Evolutionary conservation across 257 asterid species (phyloP), one percentile per base, ranked within the genome.

Genomic region (Solanum peruvianum): DNA sequence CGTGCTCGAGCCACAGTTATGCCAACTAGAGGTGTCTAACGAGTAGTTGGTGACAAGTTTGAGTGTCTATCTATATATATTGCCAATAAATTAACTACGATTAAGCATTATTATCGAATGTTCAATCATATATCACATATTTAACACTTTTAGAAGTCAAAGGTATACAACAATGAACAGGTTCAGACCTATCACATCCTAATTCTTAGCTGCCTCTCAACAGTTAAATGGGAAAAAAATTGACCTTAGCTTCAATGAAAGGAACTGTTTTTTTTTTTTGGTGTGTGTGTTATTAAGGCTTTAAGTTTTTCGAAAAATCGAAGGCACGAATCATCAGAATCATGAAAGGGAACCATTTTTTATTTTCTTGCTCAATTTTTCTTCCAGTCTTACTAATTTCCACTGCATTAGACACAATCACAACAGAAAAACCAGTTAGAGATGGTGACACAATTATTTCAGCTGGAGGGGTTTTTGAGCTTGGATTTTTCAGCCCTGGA

Each of bases 401-500:
- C 58, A 35, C 58, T 1, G 49, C 86, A 21, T 49, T 62, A 83
- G 2, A 62, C 60, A 13, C 12, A 9, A 60, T 83, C 69, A 21
- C 76, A 15, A 20, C 47, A 16, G 76, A 83, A 12, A 62, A 42
- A 13, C 39, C 86, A 14, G 37, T 62, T 69, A 62, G 20, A n/a
- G 86, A 83, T 83, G 86, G 86, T 4, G 5, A 39, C 18, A 83
- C 76, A 7, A 60, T 83, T 10, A 39, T 83, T 83, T 83, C 86
- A 83, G 60, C 76, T 29, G 86, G 76, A 60, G 86, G 39, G 11
- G 18, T 60, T 18, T 83, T 35, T 37, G 86, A 83, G 23, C 85
- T 86, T 60, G 85, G 88, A 9, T 86, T 86, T 62, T 76, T 86
- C 44, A 58, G 84, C 10, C 75, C 62, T 86, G 88, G 88, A 76